Conservation (phyloP, 176 grass and related monocot genomes). For the Musa schizocarpa region DNA sequence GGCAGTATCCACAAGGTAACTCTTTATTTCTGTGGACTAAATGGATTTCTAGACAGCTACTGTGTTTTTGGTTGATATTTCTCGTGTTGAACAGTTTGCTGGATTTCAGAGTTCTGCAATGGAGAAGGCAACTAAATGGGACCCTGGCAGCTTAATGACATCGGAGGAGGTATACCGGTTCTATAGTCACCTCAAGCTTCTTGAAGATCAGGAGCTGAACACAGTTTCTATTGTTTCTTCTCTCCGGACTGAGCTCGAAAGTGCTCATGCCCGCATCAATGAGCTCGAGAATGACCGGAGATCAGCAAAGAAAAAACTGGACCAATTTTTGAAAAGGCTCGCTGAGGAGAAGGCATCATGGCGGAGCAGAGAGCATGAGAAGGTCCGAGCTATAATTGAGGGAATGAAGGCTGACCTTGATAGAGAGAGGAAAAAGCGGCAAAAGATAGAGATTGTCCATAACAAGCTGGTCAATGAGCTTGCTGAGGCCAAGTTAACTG, state of each 20-base stretch:
- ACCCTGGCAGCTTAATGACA: slow-evolving; percentile 54
- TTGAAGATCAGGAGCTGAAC: slow-evolving; percentile 40
- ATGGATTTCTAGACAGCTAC: slow-evolving; percentile 19
- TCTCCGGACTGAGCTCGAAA: slow-evolving; percentile 60
- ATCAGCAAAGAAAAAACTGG: slow-evolving; percentile 73
- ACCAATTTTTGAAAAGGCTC: slow-evolving; percentile 77
- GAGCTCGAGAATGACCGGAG: slow-evolving; percentile 57
- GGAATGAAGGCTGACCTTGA: slow-evolving; percentile 84
- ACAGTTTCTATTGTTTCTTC: slow-evolving; percentile 35
- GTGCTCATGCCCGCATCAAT: slow-evolving; percentile 42
- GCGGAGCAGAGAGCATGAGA: slow-evolving; percentile 78
- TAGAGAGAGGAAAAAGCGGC: slow-evolving; percentile 72
- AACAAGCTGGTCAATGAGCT: slow-evolving; percentile 66
- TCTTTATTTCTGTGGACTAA: not conserved
- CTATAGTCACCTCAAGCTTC: slow-evolving; percentile 59
- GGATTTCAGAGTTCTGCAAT: slow-evolving; percentile 41
- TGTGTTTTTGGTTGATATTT: not conserved
- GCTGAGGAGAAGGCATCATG: slow-evolving; percentile 77
- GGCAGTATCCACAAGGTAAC: slow-evolving; percentile 71
- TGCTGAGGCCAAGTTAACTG: slow-evolving; percentile 58
- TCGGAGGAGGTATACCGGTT: slow-evolving; percentile 57
- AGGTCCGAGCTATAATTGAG: slow-evolving; percentile 59
- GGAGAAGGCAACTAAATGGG: slow-evolving; percentile 94
- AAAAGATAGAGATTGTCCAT: slow-evolving; percentile 55
- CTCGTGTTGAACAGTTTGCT: slow-evolving; percentile 23